Evolutionary conservation across 169 alveolate species (phyloP).

Genomic region (Miamiensis avidus): DNA sequence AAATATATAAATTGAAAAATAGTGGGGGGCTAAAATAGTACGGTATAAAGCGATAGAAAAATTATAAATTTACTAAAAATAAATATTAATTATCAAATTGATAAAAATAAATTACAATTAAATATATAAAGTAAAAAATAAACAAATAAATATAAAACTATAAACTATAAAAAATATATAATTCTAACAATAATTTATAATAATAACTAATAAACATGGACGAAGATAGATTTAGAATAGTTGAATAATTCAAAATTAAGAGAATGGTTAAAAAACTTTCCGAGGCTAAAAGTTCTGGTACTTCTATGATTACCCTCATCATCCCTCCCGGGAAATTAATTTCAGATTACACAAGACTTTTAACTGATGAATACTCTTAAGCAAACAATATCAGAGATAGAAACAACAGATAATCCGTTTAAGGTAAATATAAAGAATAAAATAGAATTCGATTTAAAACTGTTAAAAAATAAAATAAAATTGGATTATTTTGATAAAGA

Average conservation of each 20-base stretch:
- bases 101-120: too few relatives aligned
- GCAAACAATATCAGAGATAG: constrained; percentile 98
- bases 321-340: constrained; percentile 97
- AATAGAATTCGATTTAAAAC: background rate
- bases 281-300: constrained; percentile 93
- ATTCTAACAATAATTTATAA: too few relatives aligned
- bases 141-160: too few relatives aligned
- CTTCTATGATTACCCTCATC: constrained; percentile 97
- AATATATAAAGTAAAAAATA: too few relatives aligned
- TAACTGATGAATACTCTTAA: constrained; percentile 96
- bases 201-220: too few relatives aligned
- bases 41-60: too few relatives aligned
- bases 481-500: background rate
- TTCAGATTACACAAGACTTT: constrained; percentile 91
- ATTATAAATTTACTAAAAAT: too few relatives aligned
- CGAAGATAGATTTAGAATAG: constrained; percentile 49
- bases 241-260: constrained; percentile 94
- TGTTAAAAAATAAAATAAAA: constrained; percentile 10
- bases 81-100: too few relatives aligned
- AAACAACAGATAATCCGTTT: constrained; percentile 96
- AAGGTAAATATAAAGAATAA: constrained; percentile 58
- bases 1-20: too few relatives aligned
- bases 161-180: too few relatives aligned
- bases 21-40: too few relatives aligned
- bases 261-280: constrained; percentile 89